Percentiles rank a stretch among this genome's conserved stretches.
phyloP scores from a whole-genome alignment of 2,329 filamentous ascomycete genomes.

The Ceratocystis huliohia region DNA sequence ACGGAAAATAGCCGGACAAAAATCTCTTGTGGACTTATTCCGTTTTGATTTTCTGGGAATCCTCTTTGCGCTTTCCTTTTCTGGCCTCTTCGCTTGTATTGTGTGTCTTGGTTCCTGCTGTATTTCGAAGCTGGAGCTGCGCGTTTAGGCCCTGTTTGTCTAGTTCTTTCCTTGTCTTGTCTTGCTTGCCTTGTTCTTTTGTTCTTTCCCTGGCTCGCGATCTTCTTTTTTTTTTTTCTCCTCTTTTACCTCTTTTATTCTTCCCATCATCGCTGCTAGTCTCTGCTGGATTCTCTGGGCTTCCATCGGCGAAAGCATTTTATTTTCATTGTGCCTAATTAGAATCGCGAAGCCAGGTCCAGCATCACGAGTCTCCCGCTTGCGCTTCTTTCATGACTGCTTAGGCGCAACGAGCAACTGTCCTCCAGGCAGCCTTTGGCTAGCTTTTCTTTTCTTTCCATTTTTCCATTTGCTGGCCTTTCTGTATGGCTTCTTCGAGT shows the following conservation, averaged over 20 bases:
- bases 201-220: constrained; percentile 4
- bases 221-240: neutral
- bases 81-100: constrained; percentile 1
- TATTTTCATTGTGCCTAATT: neutral
- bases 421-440: neutral
- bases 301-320: neutral
- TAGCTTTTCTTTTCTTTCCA: constrained; percentile 9
- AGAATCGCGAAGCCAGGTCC: no score
- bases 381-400: neutral
- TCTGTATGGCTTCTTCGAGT: constrained; percentile 20
- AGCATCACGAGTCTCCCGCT: no score
- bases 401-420: neutral
- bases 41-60: neutral
- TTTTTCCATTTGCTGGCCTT: constrained; percentile 6
- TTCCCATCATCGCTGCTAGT: no score
- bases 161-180: constrained; percentile 2
- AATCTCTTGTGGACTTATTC: neutral
- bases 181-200: constrained; percentile 3
- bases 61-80: neutral
- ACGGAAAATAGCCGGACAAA: constrained; percentile 2
- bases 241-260: neutral
- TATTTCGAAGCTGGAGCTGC: neutral
- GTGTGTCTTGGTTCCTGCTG: constrained; percentile 3
- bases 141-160: neutral
- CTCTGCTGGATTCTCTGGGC: neutral